These are phyloP conservation scores for Sonneratia alba DNA, from an alignment of 345 rosid species.

Conservation along the genomic window DNA sequence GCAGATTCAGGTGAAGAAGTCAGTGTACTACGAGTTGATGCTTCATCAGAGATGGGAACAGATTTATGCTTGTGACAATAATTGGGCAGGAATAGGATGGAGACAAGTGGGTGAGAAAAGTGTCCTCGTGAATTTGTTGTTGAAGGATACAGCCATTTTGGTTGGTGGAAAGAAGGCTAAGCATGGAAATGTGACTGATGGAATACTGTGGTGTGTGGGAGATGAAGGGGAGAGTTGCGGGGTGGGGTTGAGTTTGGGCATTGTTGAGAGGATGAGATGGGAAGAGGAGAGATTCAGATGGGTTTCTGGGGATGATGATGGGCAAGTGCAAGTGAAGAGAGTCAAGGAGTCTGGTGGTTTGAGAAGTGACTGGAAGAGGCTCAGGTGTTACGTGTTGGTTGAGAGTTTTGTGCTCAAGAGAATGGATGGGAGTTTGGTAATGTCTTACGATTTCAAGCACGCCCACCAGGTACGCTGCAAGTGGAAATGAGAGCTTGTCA, in stretches of 20 bases:
- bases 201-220: constrained; percentile 29
- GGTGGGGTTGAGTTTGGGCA: constrained; percentile 32
- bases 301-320: constrained; percentile 16
- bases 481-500: constrained; percentile 20
- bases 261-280: constrained; percentile 43
- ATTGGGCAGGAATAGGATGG: not conserved
- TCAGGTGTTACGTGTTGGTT: constrained; percentile 41
- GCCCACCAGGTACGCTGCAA: constrained; percentile 21
- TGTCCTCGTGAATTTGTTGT: constrained; percentile 11
- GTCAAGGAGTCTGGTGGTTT: constrained; percentile 18
- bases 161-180: constrained; percentile 20
- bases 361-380: constrained; percentile 34
- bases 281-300: constrained; percentile 47
- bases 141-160: constrained; percentile 16
- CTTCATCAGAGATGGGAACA: constrained; percentile 58
- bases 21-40: constrained; percentile 42
- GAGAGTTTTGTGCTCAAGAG: constrained; percentile 56
- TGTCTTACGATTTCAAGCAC: constrained; percentile 41
- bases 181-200: constrained; percentile 12
- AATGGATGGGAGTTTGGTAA: constrained; percentile 40
- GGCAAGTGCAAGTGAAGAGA: constrained; percentile 17
- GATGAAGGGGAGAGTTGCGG: constrained; percentile 13
- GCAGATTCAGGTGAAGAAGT: constrained; percentile 30
- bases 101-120: not conserved
- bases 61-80: constrained; percentile 29